Base-by-base conservation (phyloP, 768 basidiomycete genomes). In the Amanita molliuscula region DNA sequence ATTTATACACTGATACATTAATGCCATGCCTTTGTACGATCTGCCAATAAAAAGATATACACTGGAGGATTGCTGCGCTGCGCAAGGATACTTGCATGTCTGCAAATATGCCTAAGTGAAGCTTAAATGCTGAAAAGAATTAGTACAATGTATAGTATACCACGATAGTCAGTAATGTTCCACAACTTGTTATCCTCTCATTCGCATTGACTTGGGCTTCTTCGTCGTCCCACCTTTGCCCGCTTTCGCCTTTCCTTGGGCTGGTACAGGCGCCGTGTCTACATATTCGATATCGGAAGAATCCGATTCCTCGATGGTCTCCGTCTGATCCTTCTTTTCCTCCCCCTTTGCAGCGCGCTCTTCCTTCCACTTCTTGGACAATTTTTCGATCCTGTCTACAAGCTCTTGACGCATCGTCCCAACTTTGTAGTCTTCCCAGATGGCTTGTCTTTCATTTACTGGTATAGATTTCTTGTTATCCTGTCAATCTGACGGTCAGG, bases 361-460 rank as follows among this genome's bases (percentile, higher is more conserved):
- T 44, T 65, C 65, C 59, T 71, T 74, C 76, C 81, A 84, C 15
- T 72, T 67, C 20, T 60, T 56, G n/a, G 84, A 82, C 23, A 86
- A 66, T 3, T 58, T 47, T 6, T 56, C 47, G 25, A 84, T 78
- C 6, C 67, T 67, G 2, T 54, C 55, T 25, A 55, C 53, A 21
- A 85, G 65, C 6, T 67, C 50, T 37, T 75, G 70, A 11, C 84
- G 76, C 56, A 74, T 71, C 13, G 56, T 61, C 6, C 61, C 65
- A 37, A 81, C 68, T n/a, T 65, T 60, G 10, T 69, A 59, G 34
- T 71, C 74, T 29, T 77, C 65, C 84, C 84, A 87, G 54, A 71
- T 70, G 18, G 54, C 49, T 53, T 67, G 67, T 47, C 77, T 70
- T 21, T 73, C 68, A 29, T 57, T 52, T 40, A 67, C 66, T 36